Evolutionary conservation across 805 yeast genomes (phyloP).

Genomic region (Candida manassasensis): DNA sequence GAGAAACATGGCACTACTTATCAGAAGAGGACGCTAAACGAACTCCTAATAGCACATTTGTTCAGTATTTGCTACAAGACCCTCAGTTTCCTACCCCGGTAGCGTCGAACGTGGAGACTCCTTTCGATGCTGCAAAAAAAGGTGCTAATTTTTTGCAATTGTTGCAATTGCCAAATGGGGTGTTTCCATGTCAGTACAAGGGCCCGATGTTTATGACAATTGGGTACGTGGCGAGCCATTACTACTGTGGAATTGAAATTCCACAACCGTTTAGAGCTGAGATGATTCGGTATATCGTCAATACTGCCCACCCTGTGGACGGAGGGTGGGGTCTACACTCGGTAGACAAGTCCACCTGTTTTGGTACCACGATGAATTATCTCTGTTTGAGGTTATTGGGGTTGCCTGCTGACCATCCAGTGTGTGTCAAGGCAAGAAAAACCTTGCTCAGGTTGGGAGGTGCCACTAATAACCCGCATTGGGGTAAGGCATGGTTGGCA

Average conservation of each 20-base stretch:
- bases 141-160: conserved; percentile 67
- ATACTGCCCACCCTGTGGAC: conserved; percentile 92
- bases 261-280: conserved; percentile 65
- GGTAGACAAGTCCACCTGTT: conserved; percentile 88
- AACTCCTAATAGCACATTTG: conserved; percentile 51
- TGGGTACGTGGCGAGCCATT: conserved; percentile 75
- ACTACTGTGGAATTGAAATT: conserved; percentile 64
- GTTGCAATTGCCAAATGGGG: conserved; percentile 82
- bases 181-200: conserved; percentile 86
- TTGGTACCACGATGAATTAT: conserved; percentile 89
- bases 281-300: conserved; percentile 79
- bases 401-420: conserved; percentile 66
- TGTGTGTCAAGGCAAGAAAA: conserved; percentile 66
- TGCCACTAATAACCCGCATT: conserved; percentile 85
- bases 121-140: conserved; percentile 61
- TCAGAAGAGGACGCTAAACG: conserved; percentile 29
- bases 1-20: conserved; percentile 76
- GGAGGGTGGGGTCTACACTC: conserved; percentile 99
- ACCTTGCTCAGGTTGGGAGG: conserved; percentile 78
- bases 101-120: conserved; percentile 33
- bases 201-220: conserved; percentile 98
- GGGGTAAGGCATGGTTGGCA: conserved; percentile 96
- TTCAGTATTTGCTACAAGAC: conserved; percentile 49
- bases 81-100: conserved; percentile 38
- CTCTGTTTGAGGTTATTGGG: conserved; percentile 80